Evolutionary conservation across 1,139 yeast species (phyloP).

Genomic region (Starmera stellimalicola): DNA sequence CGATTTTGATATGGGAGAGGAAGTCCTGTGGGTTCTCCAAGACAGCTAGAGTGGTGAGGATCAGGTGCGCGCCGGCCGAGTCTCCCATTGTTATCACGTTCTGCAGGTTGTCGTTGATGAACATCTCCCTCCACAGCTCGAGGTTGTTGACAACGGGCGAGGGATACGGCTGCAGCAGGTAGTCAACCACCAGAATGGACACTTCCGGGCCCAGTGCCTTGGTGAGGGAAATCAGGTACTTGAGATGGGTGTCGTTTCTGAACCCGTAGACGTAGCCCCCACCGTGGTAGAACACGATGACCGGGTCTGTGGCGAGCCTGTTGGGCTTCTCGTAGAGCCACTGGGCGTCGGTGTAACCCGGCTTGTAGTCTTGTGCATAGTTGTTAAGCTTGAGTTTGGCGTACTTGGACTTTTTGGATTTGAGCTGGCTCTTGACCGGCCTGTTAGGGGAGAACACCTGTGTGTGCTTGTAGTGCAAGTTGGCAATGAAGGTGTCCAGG

Average conservation of each 20-base stretch:
- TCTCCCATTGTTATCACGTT: slow-evolving; percentile 4
- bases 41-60: neutral
- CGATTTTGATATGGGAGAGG: neutral
- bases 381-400: neutral
- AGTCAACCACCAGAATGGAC: slow-evolving; percentile 3
- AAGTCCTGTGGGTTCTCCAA: neutral
- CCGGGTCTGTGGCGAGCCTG: slow-evolving; percentile 1
- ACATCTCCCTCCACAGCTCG: neutral
- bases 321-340: slow-evolving; percentile 2
- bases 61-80: slow-evolving; percentile 4
- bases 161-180: slow-evolving; percentile 2
- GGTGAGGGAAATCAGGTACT: neutral
- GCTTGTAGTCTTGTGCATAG: neutral
- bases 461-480: slow-evolving; percentile 3
- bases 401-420: neutral
- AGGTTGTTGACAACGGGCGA: slow-evolving; percentile 1
- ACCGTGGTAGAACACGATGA: slow-evolving; percentile 4
- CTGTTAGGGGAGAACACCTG: slow-evolving; percentile 2
- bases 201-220: neutral
- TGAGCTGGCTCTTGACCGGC: neutral
- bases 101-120: neutral
- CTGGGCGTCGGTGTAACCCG: neutral
- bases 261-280: slow-evolving; percentile 3
- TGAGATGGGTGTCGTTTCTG: slow-evolving; percentile 1
- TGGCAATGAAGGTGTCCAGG: slow-evolving; percentile 1